These are phyloP conservation scores for Polygonum aviculare DNA, from an alignment of 148 eudicot species.

Conservation along the genomic window DNA sequence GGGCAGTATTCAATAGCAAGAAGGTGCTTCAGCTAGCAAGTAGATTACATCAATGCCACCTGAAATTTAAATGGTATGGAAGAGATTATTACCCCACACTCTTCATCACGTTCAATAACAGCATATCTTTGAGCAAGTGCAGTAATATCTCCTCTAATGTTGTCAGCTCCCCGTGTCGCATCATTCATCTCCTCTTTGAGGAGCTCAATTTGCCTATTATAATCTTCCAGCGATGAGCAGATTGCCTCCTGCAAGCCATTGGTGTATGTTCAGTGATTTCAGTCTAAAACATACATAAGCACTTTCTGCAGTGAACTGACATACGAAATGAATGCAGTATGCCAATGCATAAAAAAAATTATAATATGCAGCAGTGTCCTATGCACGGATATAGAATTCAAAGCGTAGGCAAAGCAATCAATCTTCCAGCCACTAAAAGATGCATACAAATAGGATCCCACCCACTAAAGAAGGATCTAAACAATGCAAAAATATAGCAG, in stretches of 20 bases:
- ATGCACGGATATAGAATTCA: neutral
- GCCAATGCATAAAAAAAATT: neutral
- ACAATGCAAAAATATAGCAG: neutral
- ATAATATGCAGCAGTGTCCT: neutral
- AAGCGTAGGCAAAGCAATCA: neutral
- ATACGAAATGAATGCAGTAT: neutral
- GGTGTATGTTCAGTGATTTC: neutral
- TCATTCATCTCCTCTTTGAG: slow-evolving; percentile 96
- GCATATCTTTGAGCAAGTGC: slow-evolving; percentile 98
- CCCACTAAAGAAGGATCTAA: neutral
- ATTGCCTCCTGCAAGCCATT: slow-evolving; percentile 70
- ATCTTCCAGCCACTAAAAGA: neutral
- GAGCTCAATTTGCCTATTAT: slow-evolving; percentile 90
- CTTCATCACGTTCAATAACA: slow-evolving; percentile 84
- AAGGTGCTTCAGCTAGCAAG: neutral
- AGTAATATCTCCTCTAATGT: slow-evolving; percentile 88
- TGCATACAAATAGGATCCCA: neutral
- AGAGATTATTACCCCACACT: slow-evolving; percentile 69
- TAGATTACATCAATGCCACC: neutral
- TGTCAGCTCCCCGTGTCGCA: slow-evolving; percentile 95
- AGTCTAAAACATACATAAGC: neutral
- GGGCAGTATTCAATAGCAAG: neutral
- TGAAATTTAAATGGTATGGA: neutral
- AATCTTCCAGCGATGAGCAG: slow-evolving; percentile 93
- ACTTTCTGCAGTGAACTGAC: neutral